Base-by-base conservation (phyloP, 169 alveolate species). In the Plasmodium relictum region DNA sequence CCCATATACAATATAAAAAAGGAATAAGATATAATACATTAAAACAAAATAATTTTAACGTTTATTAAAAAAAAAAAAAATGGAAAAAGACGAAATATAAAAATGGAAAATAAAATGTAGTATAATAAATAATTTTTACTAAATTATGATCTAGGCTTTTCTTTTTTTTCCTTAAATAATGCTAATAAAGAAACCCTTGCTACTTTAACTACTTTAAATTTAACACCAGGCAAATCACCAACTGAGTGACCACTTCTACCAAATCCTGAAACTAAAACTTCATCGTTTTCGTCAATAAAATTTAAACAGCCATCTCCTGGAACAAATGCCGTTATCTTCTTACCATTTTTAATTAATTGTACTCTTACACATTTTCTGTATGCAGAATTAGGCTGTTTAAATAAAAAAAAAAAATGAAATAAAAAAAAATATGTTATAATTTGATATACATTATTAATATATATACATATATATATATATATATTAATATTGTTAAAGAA, bases 191-290 rank as follows among this genome's bases (percentile, higher is more conserved):
- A 97, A 45, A 95, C 98, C 50, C 99, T 99, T 20, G 99, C 98
- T 39, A 98, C 99, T 96, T 98, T 98, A 72, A 98, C 99, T 61
- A 98, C 99, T 97, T 98, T 98, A 97, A 98, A 99, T 93, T 99
- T 99, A 92, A 99, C 99, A 78, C 99, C 99, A 68, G 99, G 99
- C 92, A 99, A 94, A 96, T 99, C 99, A 78, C 99, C 99, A 89
- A 98, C 99, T 76, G 99, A 99, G 95, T 99, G 99, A 68, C 99
- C 99, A 80, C 97, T 94, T 91, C 99, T 98, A 78, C 99, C 99
- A 96, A 99, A 98, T 26, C 99, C 99, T 88, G 99, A 98, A 45
- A 99, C 99, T 69, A 98, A 97, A 44, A 98, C 99, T 93, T 98
- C 99, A 94, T 99, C 99, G 95, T 99, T 99, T 95, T 99, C 99